phyloP scores from a whole-genome alignment of 2,329 filamentous ascomycete species.

The Fusarium coicis region DNA sequence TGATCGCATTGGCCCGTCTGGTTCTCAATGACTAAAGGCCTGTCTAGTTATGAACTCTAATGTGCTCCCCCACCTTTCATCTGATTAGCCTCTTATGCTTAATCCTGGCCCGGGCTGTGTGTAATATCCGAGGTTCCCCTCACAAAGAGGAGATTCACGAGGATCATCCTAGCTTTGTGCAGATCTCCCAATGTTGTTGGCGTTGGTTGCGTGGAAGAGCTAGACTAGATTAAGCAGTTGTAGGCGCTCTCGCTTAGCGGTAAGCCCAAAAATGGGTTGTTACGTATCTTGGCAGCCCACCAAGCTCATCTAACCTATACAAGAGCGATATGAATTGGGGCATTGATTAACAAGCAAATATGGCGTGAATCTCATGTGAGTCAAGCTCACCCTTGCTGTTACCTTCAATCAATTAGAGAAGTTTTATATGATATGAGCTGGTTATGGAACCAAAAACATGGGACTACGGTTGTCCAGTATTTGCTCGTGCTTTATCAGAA shows the following conservation, averaged over 20 bases:
- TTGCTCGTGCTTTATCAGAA: not conserved
- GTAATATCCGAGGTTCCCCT: not conserved
- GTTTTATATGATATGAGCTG: no score
- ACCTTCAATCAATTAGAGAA: not conserved
- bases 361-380: not conserved
- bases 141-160: not conserved
- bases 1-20: not conserved
- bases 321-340: not conserved
- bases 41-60: not conserved
- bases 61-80: not conserved
- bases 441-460: no score
- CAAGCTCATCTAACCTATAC: not conserved
- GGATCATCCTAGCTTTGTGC: not conserved
- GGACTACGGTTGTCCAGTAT: no score
- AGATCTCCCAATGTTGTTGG: not conserved
- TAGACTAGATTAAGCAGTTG: not conserved
- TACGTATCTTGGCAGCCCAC: not conserved
- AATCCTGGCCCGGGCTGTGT: not conserved
- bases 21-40: not conserved
- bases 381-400: accelerated
- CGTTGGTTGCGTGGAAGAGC: not conserved
- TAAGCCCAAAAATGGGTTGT: not conserved
- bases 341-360: not conserved
- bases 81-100: not conserved
- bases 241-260: not conserved